These are phyloP conservation scores for Ophiocordyceps camponoti-rufipedis DNA, from an alignment of 2,329 filamentous ascomycete species.

Conservation along the genomic window DNA sequence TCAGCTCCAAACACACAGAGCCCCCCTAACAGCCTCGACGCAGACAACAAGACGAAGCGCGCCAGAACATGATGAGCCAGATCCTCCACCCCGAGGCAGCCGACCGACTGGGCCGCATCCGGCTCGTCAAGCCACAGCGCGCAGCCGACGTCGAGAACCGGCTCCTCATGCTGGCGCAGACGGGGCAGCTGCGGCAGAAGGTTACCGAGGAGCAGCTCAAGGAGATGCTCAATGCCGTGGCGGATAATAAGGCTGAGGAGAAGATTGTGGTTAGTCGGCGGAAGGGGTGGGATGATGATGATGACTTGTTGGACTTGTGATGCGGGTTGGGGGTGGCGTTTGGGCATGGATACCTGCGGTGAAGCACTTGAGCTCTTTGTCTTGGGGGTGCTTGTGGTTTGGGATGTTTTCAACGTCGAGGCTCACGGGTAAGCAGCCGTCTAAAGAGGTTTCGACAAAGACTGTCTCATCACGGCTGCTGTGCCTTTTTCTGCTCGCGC, in stretches of 20 bases:
- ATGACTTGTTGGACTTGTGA: constrained; percentile 49
- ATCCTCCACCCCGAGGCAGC: constrained; percentile 90
- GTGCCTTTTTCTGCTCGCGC: constrained; percentile 37
- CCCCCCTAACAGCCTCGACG: neutral
- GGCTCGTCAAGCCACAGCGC: constrained; percentile 84
- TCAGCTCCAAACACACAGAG: no score
- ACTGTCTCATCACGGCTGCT: neutral
- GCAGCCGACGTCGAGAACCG: constrained; percentile 83
- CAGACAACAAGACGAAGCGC: constrained; percentile 46
- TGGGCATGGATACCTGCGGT: neutral
- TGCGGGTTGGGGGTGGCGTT: constrained; percentile 1
- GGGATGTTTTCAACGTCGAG: neutral
- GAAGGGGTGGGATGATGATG: constrained; percentile 71
- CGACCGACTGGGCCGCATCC: constrained; percentile 83
- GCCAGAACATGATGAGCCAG: constrained; percentile 63
- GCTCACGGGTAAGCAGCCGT: neutral
- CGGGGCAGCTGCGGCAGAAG: constrained; percentile 70
- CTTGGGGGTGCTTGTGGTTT: no score
- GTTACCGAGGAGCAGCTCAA: constrained; percentile 90
- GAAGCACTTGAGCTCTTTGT: neutral
- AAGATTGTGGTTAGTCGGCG: constrained; percentile 76
- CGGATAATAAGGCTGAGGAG: constrained; percentile 60
- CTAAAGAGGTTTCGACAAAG: no score
- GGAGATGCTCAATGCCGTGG: constrained; percentile 69
- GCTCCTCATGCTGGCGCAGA: constrained; percentile 76